Conservation (phyloP, 2,329 filamentous ascomycete species). For the Chaetomium sp. region DNA sequence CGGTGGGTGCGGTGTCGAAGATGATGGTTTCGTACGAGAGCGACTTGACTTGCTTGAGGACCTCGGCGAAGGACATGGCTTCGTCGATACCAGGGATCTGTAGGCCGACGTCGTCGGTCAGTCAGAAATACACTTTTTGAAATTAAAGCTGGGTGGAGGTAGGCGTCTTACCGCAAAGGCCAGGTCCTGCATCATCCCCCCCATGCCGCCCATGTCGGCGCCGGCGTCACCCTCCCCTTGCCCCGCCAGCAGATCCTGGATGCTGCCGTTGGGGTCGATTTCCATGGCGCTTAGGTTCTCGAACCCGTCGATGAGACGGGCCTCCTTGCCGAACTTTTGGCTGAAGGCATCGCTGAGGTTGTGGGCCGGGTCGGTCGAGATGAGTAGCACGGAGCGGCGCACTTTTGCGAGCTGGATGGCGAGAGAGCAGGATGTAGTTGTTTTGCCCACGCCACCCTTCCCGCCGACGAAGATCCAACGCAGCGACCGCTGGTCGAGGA, state of each 20-base stretch:
- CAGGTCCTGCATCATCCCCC: constrained; percentile 97
- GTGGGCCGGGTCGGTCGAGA: constrained; percentile 97
- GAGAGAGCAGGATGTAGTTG: constrained; percentile 97
- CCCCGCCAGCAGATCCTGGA: constrained; percentile 87
- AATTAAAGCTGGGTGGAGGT: not conserved
- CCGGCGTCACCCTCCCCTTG: constrained; percentile 66
- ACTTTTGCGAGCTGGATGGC: constrained; percentile 96
- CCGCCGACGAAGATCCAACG: constrained; percentile 99
- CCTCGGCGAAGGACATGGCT: constrained; percentile 99
- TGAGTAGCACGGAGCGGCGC: constrained; percentile 93
- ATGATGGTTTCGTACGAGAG: constrained; percentile 98
- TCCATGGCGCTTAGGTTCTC: constrained; percentile 97
- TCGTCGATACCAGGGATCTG: constrained; percentile 98
- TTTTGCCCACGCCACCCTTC: constrained; percentile 98
- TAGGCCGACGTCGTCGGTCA: constrained; percentile 18
- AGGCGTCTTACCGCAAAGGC: constrained; percentile 75
- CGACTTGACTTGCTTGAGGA: constrained; percentile 98
- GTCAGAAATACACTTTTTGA: not conserved
- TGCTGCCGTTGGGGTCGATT: constrained; percentile 96
- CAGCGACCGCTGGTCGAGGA: constrained; percentile 91
- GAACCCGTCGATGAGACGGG: constrained; percentile 87
- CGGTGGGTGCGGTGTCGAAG: constrained; percentile 97
- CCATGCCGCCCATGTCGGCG: constrained; percentile 68
- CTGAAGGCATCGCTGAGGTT: constrained; percentile 97
- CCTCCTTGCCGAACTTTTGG: constrained; percentile 99